These are phyloP conservation scores for Arbutus unedo DNA, from an alignment of 148 eudicot genomes.

Conservation along the genomic window DNA sequence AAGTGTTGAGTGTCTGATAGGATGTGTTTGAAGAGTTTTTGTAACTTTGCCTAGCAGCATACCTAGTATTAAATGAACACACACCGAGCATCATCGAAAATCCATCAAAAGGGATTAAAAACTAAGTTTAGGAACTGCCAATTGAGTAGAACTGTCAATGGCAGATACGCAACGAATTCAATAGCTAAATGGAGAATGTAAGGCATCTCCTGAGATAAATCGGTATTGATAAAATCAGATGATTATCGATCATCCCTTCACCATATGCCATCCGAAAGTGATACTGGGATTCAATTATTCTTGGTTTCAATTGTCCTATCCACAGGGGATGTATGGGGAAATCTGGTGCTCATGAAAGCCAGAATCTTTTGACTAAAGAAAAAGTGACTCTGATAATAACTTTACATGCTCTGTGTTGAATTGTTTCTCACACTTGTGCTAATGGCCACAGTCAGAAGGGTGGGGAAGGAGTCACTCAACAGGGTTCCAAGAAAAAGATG, in stretches of 20 bases:
- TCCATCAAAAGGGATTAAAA: background rate
- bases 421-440: background rate
- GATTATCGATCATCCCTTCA: background rate
- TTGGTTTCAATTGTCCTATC: background rate
- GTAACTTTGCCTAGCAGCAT: background rate
- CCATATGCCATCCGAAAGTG: background rate
- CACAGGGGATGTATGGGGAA: background rate
- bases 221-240: background rate
- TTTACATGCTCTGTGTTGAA: background rate
- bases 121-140: background rate
- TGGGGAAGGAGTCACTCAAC: constrained; percentile 14
- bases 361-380: background rate
- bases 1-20: background rate
- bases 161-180: background rate
- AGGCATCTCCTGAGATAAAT: background rate
- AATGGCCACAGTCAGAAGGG: constrained; percentile 32
- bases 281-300: background rate
- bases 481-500: constrained; percentile 30
- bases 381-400: background rate
- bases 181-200: background rate
- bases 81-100: background rate
- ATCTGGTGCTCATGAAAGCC: background rate
- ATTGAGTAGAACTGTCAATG: background rate
- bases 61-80: too few species aligned
- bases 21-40: background rate